phyloP scores from a whole-genome alignment of 768 basidiomycete species.

The Suillus ampliporus region DNA sequence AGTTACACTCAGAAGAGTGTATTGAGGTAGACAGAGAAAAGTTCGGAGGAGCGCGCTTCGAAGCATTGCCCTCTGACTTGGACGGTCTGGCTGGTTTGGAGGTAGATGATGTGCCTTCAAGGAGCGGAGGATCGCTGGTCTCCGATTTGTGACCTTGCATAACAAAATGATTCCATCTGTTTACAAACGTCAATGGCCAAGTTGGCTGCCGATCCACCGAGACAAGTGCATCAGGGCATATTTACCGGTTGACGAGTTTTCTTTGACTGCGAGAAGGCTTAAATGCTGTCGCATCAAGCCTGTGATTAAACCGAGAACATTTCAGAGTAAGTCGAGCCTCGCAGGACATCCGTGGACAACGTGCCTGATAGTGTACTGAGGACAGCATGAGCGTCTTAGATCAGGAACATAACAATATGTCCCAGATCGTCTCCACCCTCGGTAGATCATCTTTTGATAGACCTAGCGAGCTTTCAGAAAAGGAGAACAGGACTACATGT shows the following conservation, averaged over 20 bases:
- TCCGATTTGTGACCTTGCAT: conserved; percentile 46
- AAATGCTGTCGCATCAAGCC: conserved; percentile 71
- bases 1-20: conserved; percentile 58
- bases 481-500: neutral
- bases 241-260: conserved; percentile 73
- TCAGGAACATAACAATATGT: conserved; percentile 89
- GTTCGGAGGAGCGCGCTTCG: conserved; percentile 5
- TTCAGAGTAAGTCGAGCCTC: neutral
- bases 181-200: neutral
- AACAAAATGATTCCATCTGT: conserved; percentile 78
- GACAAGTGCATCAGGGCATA: neutral
- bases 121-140: conserved; percentile 13
- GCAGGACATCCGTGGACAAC: conserved; percentile 20
- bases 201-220: neutral
- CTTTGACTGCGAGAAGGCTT: conserved; percentile 76
- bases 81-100: neutral
- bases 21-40: conserved; percentile 56
- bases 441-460: conserved; percentile 84
- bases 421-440: conserved; percentile 86
- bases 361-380: conserved; percentile 93
- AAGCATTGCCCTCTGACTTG: conserved; percentile 8
- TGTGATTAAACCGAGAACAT: conserved; percentile 31
- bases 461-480: conserved; percentile 45
- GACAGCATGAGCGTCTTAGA: conserved; percentile 82
- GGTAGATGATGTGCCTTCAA: neutral